These are phyloP conservation scores for Solanum chmielewskii DNA, from an alignment of 257 asterid genomes.

Conservation along the genomic window DNA sequence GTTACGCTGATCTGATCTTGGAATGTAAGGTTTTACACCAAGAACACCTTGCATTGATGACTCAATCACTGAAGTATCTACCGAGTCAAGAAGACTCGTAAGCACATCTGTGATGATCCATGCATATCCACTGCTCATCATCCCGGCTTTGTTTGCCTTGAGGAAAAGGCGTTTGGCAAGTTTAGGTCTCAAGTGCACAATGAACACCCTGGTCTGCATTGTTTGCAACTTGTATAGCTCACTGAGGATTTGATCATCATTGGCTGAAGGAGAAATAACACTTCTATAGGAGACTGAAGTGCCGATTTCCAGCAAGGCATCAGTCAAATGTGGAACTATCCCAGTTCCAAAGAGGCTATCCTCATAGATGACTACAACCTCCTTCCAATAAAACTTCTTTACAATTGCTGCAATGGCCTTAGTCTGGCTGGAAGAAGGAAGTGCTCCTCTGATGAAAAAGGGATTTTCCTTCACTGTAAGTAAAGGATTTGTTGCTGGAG, in stretches of 20 bases:
- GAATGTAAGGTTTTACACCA: constrained; percentile 37
- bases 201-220: constrained; percentile 35
- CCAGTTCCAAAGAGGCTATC: constrained; percentile 26
- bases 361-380: constrained; percentile 30
- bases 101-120: constrained; percentile 43
- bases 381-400: constrained; percentile 28
- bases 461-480: constrained; percentile 31
- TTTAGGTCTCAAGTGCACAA: constrained; percentile 26
- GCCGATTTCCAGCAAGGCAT: constrained; percentile 8
- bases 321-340: constrained; percentile 23
- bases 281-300: constrained; percentile 17
- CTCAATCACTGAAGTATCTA: constrained; percentile 15
- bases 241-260: constrained; percentile 17
- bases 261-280: constrained; percentile 21
- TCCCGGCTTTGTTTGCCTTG: constrained; percentile 28
- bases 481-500: constrained; percentile 36
- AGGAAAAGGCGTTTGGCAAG: constrained; percentile 29
- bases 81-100: constrained; percentile 23
- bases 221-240: constrained; percentile 20
- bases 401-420: constrained; percentile 36
- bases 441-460: constrained; percentile 32
- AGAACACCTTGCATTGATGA: constrained; percentile 45
- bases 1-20: constrained; percentile 7
- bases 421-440: constrained; percentile 27
- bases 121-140: constrained; percentile 35